Base-by-base conservation (phyloP, 106 monocot genomes). In the Cymbidium sinense region DNA sequence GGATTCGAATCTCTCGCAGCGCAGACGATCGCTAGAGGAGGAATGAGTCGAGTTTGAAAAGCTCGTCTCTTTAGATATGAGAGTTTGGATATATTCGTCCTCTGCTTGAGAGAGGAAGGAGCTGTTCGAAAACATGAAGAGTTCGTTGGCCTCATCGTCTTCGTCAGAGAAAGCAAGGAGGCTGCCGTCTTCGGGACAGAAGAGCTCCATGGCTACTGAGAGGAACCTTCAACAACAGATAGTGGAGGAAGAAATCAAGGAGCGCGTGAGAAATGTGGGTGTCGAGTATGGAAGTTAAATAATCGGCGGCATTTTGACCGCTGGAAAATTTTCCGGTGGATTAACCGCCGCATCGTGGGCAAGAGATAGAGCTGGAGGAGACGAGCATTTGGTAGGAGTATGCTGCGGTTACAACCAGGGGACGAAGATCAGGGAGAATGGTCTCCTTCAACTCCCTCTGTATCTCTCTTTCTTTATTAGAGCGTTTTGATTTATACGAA, bases 141-240 rank as follows among this genome's bases (percentile, higher is more conserved):
- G 30, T 28, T 69, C 69, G 15, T 69, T 28, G 0, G 70, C 72
- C 7, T 55, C 78, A 29, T 83, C 85, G 11, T 33, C 74, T 19
- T 80, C 82, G 47, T 47, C 47, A 21, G 81, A 87, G 4, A 75
- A 79, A 17, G 50, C 69, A 28, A 73, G 20, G 13, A 27, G 69
- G 25, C 72, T 76, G 12, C 82, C 79, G 47, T 88, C 89, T 78
- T 91, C 89, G 18, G 55, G 35, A 73, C 90, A 93, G 25, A 89
- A 78, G 72, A 91, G 89, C 28, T 28, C 31, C 27, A 28, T 27
- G 31, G 31, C 8, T 9, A 28, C 30, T 33, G 31, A 8, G 5
- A n/a, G 21, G 23, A n/a, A 64, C 21, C 64, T 64, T n/a, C 64
- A 64, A 21, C 3, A 28, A 69, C 69, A 28, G 31, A 31, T 31